Base-by-base conservation (phyloP, 1,284 basidiomycete species). In the Ceratobasidium sp. region DNA sequence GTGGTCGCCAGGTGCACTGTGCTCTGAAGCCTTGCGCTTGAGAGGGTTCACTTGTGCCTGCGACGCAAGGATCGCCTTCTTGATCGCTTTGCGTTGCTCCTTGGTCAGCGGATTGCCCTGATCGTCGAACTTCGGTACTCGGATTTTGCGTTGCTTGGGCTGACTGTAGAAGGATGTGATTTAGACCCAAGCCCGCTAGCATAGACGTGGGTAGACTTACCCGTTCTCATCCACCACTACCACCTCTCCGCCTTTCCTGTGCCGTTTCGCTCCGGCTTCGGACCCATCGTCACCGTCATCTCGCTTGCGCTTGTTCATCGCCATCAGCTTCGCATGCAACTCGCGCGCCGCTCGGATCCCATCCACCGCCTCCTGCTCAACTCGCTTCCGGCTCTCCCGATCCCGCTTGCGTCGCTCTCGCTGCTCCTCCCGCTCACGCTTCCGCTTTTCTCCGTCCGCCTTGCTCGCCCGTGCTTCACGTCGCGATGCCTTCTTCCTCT, bases 271-370 rank as follows among this genome's bases (percentile, higher is more conserved):
- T 21, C 50, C n/a, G 13, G 23, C 38, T 9, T 69, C 14, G 16
- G 38, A 43, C 21, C 44, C 61, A 16, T 69, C 66, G 35, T 73
- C 72, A n/a, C 44, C 62, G 5, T 44, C 59, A 49, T 73, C 62
- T n/a, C 72, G 72, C 28, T 73, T 73, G 50, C 72, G 72, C 50
- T 73, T 73, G 21, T 55, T 69, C 43, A 18, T 23, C 43, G 72
- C 28, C 59, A 64, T 43, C 35, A 63, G 44, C 52, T 58, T 52
- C 1, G 23, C 52, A 35, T 58, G 72, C n/a, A 66, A 21, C 64
- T 69, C 66, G 13, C 66, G 38, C 54, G 66, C 73, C 2, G 63
- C 73, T 16, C 54, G 54, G 23, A 58, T 57, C 32, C 73, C 44
- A 32, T 73, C 69, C 2, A 64, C 54, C 5, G 54, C 64, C 55